These are phyloP conservation scores for Suhomyces prunicola DNA, from an alignment of 805 yeast species.

Conservation along the genomic window DNA sequence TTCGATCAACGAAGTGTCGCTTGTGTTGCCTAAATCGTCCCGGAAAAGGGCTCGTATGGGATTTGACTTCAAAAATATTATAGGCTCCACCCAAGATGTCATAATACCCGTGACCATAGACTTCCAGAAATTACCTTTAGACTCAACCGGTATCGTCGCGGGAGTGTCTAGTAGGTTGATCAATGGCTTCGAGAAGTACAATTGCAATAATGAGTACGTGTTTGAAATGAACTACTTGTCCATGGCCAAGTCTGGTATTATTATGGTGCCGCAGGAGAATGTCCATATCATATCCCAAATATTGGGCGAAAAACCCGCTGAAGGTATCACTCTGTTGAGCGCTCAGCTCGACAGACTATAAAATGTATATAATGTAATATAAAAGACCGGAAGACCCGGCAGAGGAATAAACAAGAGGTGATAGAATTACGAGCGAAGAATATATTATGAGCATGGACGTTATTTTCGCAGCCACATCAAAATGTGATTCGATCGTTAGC, in stretches of 20 bases:
- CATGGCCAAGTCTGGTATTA: constrained; percentile 57
- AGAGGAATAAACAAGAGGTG: neutral
- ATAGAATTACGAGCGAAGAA: neutral
- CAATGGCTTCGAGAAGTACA: constrained; percentile 22
- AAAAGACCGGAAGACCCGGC: neutral
- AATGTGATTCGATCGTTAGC: neutral
- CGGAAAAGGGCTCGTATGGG: constrained; percentile 35
- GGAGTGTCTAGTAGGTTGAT: constrained; percentile 55
- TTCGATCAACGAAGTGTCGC: constrained; percentile 47
- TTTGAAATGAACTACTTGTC: constrained; percentile 58
- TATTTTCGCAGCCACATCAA: neutral
- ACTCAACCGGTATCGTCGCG: constrained; percentile 64
- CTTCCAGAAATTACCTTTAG: constrained; percentile 50
- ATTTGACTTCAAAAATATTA: constrained; percentile 38
- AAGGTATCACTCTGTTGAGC: neutral
- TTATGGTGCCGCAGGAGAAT: constrained; percentile 55
- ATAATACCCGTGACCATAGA: constrained; percentile 58
- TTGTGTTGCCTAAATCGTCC: constrained; percentile 44
- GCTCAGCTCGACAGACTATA: neutral
- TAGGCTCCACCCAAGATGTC: constrained; percentile 56
- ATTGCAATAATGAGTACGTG: constrained; percentile 14
- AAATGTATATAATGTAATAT: constrained; percentile 1
- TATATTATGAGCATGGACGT: neutral
- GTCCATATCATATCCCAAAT: constrained; percentile 29
- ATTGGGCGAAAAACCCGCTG: neutral